Evolutionary conservation across 1,284 basidiomycete genomes (phyloP).

Genomic region (Pseudozyma hubeiensis): DNA sequence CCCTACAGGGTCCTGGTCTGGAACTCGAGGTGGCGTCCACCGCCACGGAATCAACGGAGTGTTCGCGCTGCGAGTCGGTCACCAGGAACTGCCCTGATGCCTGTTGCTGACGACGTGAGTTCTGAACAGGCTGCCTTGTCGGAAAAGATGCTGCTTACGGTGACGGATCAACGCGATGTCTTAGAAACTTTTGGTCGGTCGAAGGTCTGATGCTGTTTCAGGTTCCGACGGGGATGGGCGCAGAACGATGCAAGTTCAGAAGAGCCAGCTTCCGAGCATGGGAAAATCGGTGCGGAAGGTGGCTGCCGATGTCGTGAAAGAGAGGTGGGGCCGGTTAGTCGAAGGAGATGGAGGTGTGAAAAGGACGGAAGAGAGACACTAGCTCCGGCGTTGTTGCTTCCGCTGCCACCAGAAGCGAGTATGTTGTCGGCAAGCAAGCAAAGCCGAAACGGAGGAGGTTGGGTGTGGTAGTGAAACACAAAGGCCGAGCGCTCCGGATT

Average conservation of each 20-base stretch:
- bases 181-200: no score
- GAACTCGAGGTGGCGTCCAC: no score
- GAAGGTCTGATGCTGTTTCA: no score
- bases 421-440: no score
- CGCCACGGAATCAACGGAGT: no score
- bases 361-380: background rate
- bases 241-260: background rate
- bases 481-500: background rate
- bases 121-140: no score
- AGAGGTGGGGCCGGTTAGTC: no score
- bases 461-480: background rate
- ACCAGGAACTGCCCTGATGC: no score
- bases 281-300: background rate
- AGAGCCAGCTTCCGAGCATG: constrained; percentile 14
- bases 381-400: background rate
- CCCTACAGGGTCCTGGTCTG: background rate
- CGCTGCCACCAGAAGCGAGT: background rate
- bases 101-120: no score
- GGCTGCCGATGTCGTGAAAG: background rate
- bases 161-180: no score
- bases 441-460: background rate
- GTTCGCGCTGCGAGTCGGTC: no score
- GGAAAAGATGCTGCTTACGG: no score
- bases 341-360: background rate
- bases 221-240: background rate